Evolutionary conservation across 805 yeast genomes (phyloP).

Genomic region (Kuraishia molischiana): DNA sequence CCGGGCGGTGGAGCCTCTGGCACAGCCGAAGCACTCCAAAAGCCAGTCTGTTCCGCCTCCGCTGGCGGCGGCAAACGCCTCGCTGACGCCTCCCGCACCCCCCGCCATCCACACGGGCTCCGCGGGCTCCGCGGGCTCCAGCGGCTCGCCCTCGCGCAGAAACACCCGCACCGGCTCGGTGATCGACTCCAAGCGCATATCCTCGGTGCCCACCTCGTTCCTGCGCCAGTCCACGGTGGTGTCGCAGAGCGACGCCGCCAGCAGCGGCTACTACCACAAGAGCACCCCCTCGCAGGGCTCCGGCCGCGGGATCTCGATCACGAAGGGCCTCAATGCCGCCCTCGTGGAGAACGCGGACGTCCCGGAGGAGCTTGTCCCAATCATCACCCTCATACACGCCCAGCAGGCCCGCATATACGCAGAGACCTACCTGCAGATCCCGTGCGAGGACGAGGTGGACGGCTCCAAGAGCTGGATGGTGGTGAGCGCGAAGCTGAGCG

Average conservation of each 20-base stretch:
- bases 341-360: slow-evolving; percentile 13
- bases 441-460: slow-evolving; percentile 6
- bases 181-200: slow-evolving; percentile 12
- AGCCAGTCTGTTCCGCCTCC: too few relatives aligned
- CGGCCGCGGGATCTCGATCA: slow-evolving; percentile 6
- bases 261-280: slow-evolving; percentile 6
- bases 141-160: neutral
- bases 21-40: too few relatives aligned
- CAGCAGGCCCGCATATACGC: slow-evolving; percentile 61
- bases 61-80: too few relatives aligned
- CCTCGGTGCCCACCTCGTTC: slow-evolving; percentile 20
- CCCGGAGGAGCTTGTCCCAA: slow-evolving; percentile 64
- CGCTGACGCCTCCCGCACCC: too few relatives aligned
- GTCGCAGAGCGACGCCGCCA: slow-evolving; percentile 7
- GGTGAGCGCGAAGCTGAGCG: slow-evolving; percentile 26
- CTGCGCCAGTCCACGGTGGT: slow-evolving; percentile 13
- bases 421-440: slow-evolving; percentile 21
- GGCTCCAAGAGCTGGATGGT: slow-evolving; percentile 11
- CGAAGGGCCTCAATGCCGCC: slow-evolving; percentile 8
- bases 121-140: too few relatives aligned
- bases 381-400: slow-evolving; percentile 58
- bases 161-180: neutral
- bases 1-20: too few relatives aligned
- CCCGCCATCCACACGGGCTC: too few relatives aligned
- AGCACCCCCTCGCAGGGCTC: slow-evolving; percentile 6